Conservation (phyloP, 768 basidiomycete species). For the Boletus insuetus region DNA sequence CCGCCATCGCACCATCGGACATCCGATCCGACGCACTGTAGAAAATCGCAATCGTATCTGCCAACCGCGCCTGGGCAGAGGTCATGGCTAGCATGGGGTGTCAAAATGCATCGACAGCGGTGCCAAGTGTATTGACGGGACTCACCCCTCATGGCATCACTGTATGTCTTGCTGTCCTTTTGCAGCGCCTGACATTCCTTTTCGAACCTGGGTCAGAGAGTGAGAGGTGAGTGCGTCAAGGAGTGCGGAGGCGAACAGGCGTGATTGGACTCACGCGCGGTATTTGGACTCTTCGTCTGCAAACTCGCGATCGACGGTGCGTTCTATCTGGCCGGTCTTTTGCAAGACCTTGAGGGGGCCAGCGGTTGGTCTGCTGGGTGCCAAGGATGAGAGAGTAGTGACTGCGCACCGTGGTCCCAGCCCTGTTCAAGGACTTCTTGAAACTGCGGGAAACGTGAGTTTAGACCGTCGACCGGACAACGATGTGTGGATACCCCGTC, state of each 20-base stretch:
- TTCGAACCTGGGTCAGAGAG: slow-evolving; percentile 64
- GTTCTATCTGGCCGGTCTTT: slow-evolving; percentile 97
- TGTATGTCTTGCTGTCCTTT: slow-evolving; percentile 92
- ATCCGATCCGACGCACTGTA: slow-evolving; percentile 81
- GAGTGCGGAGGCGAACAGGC: neutral
- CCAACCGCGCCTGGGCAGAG: slow-evolving; percentile 85
- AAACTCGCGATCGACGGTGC: slow-evolving; percentile 93
- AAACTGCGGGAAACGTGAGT: slow-evolving; percentile 48
- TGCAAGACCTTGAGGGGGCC: slow-evolving; percentile 68
- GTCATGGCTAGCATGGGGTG: slow-evolving; percentile 71
- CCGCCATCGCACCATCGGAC: slow-evolving; percentile 94
- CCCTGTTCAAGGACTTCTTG: slow-evolving; percentile 91
- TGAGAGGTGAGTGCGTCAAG: neutral
- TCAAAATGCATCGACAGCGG: neutral
- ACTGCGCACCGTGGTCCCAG: slow-evolving; percentile 77
- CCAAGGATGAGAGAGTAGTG: slow-evolving; percentile 5
- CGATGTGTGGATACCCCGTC: slow-evolving; percentile 42
- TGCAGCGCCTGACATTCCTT: slow-evolving; percentile 93
- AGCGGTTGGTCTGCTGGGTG: slow-evolving; percentile 1
- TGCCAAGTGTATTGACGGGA: neutral
- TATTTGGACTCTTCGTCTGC: slow-evolving; percentile 89
- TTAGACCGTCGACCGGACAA: neutral
- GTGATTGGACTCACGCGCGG: slow-evolving; percentile 59
- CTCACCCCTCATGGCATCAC: slow-evolving; percentile 91
- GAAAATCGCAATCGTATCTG: slow-evolving; percentile 91